These are phyloP conservation scores for Penicillium steckii DNA, from an alignment of 495 filamentous ascomycete genomes.

Conservation along the genomic window DNA sequence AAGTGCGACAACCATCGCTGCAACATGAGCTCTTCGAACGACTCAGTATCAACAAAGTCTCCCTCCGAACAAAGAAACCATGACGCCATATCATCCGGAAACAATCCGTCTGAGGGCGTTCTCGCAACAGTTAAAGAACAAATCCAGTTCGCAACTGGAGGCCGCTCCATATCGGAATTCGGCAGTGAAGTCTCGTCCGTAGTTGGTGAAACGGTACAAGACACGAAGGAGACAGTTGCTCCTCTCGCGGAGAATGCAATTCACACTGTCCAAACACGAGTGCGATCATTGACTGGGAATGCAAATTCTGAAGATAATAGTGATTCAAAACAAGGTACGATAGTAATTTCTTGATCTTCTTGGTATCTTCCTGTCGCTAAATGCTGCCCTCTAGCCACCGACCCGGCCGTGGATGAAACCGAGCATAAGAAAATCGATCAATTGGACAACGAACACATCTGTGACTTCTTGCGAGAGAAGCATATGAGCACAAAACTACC, in stretches of 20 bases:
- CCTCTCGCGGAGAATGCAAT: slow-evolving; percentile 7
- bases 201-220: not conserved
- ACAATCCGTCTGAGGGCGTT: slow-evolving; percentile 4
- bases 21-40: slow-evolving; percentile 3
- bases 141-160: not conserved
- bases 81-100: not conserved
- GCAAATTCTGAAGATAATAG: not conserved
- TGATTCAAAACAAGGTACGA: no score
- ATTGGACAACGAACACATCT: slow-evolving; percentile 28
- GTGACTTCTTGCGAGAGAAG: slow-evolving; percentile 33
- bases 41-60: not conserved
- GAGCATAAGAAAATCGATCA: slow-evolving; percentile 25
- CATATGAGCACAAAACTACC: slow-evolving; percentile 22
- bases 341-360: no score
- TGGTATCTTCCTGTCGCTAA: not conserved
- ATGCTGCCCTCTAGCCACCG: not conserved
- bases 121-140: slow-evolving; percentile 7
- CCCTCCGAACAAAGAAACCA: not conserved
- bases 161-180: slow-evolving; percentile 3
- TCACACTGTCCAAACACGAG: not conserved
- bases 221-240: slow-evolving; percentile 5
- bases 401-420: slow-evolving; percentile 1
- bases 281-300: not conserved
- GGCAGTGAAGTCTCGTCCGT: slow-evolving; percentile 2
- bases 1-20: not conserved